A percentile compares a stretch with the other conserved stretches of the same genome.
phyloP scores from a whole-genome alignment of 2,329 filamentous ascomycete genomes.

The Phialocephala sp. region DNA sequence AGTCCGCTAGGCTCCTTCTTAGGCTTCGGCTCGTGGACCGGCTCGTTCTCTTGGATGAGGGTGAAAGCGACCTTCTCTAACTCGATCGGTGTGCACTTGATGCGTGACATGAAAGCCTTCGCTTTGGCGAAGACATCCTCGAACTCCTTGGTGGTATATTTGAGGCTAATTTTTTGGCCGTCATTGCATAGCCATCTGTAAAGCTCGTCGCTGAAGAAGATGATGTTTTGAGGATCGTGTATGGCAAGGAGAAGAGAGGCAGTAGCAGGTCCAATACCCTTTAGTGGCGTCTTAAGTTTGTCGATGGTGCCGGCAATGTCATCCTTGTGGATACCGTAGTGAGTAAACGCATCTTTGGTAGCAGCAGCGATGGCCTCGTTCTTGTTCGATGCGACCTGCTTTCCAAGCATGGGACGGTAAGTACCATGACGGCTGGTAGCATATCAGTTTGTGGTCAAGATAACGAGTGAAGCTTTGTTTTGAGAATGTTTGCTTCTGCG shows the following conservation, averaged over 20 bases:
- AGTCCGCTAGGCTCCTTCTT: constrained; percentile 33
- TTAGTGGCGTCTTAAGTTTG: constrained; percentile 56
- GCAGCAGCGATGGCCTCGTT: constrained; percentile 51
- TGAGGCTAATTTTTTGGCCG: constrained; percentile 59
- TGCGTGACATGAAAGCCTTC: constrained; percentile 50
- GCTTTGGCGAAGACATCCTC: constrained; percentile 55
- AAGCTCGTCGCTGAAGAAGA: constrained; percentile 83
- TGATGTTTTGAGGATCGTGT: constrained; percentile 60
- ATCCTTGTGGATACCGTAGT: constrained; percentile 49
- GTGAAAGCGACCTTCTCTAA: constrained; percentile 76
- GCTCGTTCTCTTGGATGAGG: constrained; percentile 54
- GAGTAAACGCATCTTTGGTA: constrained; percentile 57
- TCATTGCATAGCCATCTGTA: constrained; percentile 72
- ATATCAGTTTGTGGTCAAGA: constrained; percentile 21
- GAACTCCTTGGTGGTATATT: constrained; percentile 76
- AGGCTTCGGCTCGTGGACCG: constrained; percentile 31
- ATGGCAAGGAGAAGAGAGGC: constrained; percentile 75
- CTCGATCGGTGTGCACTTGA: constrained; percentile 63
- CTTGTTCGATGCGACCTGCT: constrained; percentile 61
- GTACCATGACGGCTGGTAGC: constrained; percentile 57
- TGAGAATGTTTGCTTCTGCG: constrained; percentile 10
- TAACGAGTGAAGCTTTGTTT: not conserved
- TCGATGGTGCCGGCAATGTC: constrained; percentile 53
- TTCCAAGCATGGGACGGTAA: constrained; percentile 65
- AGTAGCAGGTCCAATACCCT: constrained; percentile 77